Evolutionary conservation across 345 rosid species (phyloP).

Genomic region (Rhizophora apiculata): DNA sequence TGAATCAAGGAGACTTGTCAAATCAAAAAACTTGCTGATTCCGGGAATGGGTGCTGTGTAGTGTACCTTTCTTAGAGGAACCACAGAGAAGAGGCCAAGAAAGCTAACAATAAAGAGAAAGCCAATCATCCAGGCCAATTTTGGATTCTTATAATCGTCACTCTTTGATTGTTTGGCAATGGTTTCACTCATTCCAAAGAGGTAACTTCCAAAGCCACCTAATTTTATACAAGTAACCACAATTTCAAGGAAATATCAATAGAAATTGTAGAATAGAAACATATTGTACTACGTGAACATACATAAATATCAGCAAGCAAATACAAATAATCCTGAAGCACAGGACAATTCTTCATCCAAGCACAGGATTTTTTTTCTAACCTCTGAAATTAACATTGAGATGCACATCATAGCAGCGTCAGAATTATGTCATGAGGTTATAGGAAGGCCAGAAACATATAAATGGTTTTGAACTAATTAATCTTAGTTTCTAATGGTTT

Average conservation of each 20-base stretch:
- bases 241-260: slow-evolving; percentile 19
- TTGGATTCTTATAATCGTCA: slow-evolving; percentile 46
- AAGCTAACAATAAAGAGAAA: slow-evolving; percentile 88
- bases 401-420: too few species aligned
- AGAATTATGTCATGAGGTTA: too few species aligned
- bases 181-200: slow-evolving; percentile 65
- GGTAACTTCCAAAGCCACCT: slow-evolving; percentile 82
- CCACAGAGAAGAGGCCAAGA: slow-evolving; percentile 78
- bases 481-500: too few species aligned
- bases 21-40: not conserved
- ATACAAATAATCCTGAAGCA: not conserved
- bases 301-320: not conserved
- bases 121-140: slow-evolving; percentile 65
- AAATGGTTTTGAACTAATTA: too few species aligned
- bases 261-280: not conserved
- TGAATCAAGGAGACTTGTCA: not conserved
- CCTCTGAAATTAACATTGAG: too few species aligned
- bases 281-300: not conserved
- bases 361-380: too few species aligned
- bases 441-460: too few species aligned
- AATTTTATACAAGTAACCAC: not conserved
- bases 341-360: too few species aligned
- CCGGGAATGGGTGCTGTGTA: not conserved
- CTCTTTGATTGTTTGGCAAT: slow-evolving; percentile 45
- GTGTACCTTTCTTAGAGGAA: slow-evolving; percentile 71